Base-by-base conservation (phyloP, 2,329 filamentous ascomycete species). In the Colletotrichum sp. region DNA sequence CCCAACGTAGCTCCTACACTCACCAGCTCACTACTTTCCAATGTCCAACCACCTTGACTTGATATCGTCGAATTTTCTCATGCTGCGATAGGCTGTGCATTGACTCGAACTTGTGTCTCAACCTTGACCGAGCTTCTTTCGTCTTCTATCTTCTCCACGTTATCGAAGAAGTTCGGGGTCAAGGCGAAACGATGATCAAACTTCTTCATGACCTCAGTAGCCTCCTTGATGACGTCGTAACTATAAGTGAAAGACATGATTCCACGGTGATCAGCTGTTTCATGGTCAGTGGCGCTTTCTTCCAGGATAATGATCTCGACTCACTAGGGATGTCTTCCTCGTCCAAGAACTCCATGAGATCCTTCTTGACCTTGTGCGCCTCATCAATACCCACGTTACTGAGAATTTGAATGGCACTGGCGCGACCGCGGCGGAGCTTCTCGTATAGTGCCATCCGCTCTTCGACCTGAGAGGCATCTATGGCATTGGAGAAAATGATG, bases 371-470 rank as follows among this genome's bases (percentile, higher is more conserved):
- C 24, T 80, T 78, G 34, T 80, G 73, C 0, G 79, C 62, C 61
- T 84, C 79, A 52, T 84, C 83, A 26, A 81, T 79, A 5, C 83
- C 85, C 1, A 83, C 82, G 61, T 86, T 84, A 56, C 82, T 84
- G 64, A 87, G 80, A 56, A 87, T 80, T 70, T 86, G 84, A n/a
- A 86, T 82, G 3, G 79, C 81, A 16, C 82, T 82, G 2, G 83
- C 81, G 13, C 83, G 76, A 61, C 80, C 79, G 21, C 79, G 75
- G 3, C 82, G 80, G 8, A 81, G 62, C 2, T 75, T 71, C 15
- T 80, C 78, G 61, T 82, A 83, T 5, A 82, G 58, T 5, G 70
- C 55, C 3, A 83, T 71, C 6, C 81, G 77, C 15, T 75, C 60
- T 32, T 78, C 75, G 30, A 83, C 76, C 2, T 81, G 79, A 13